A percentile compares a stretch with the other conserved stretches of the same genome.
These are phyloP conservation scores for Kwoniella mangroviensis DNA, from an alignment of 768 basidiomycete genomes.

Conservation along the genomic window DNA sequence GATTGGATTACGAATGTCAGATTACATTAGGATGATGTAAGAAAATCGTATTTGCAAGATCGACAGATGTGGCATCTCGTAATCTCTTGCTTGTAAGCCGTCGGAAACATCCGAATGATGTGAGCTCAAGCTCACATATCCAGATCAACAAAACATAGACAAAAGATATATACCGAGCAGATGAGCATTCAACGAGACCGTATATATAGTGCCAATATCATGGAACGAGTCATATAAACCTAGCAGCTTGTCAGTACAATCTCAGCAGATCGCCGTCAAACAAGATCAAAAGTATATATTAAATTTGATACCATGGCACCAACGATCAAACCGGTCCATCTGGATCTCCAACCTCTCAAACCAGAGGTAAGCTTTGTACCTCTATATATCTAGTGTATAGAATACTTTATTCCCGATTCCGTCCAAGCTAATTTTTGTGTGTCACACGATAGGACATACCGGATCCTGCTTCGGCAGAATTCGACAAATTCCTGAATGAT, in stretches of 20 bases:
- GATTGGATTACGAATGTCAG: neutral
- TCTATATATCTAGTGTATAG: too few species aligned
- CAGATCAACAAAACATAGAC: neutral
- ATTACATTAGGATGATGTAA: too few species aligned
- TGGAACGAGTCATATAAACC: too few species aligned
- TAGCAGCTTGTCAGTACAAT: too few species aligned
- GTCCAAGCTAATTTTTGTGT: neutral
- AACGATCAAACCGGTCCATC: constrained; percentile 1
- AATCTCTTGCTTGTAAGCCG: neutral
- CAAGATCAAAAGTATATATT: neutral
- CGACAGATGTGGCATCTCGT: neutral
- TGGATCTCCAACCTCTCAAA: constrained; percentile 16
- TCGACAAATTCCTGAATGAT: constrained; percentile 36
- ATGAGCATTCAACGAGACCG: too few species aligned
- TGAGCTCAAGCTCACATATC: neutral
- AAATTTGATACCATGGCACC: neutral
- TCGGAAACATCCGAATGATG: neutral
- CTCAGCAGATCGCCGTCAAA: too few species aligned
- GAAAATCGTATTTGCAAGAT: neutral
- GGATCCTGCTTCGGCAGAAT: constrained; percentile 30
- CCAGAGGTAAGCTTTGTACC: constrained; percentile 8
- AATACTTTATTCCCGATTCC: too few species aligned
- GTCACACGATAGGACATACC: constrained; percentile 35
- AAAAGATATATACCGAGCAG: neutral
- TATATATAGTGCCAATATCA: too few species aligned